Evolutionary conservation across 495 filamentous ascomycete genomes (phyloP).

Genomic region (Lineolata rhizophorae): DNA sequence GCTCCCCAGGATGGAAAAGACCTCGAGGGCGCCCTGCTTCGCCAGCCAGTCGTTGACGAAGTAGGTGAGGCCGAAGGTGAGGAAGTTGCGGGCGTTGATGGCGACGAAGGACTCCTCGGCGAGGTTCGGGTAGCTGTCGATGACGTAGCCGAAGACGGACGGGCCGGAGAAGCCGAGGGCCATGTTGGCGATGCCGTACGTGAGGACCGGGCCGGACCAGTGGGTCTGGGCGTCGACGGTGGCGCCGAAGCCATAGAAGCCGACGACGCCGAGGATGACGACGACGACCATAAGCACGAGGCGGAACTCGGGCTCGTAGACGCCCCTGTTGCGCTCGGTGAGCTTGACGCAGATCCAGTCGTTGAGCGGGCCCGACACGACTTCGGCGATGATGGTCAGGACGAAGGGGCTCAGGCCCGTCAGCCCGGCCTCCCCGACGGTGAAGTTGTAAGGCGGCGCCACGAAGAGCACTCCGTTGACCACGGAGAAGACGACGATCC

Average conservation of each 20-base stretch:
- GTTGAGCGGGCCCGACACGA: constrained; percentile 27
- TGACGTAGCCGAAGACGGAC: constrained; percentile 30
- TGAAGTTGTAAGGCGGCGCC: constrained; percentile 29
- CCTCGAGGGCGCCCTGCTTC: constrained; percentile 22
- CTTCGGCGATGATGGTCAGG: constrained; percentile 25
- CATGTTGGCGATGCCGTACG: constrained; percentile 31
- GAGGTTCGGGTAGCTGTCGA: constrained; percentile 27
- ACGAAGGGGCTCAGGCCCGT: constrained; percentile 28
- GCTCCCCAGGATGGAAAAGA: constrained; percentile 28
- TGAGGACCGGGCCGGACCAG: constrained; percentile 29
- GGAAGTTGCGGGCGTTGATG: constrained; percentile 29
- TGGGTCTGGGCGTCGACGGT: constrained; percentile 32
- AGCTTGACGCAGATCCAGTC: constrained; percentile 26
- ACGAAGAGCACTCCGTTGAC: constrained; percentile 29
- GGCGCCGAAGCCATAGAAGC: constrained; percentile 38
- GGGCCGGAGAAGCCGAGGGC: constrained; percentile 27
- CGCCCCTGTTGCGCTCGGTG: constrained; percentile 24
- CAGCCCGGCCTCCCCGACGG: constrained; percentile 24
- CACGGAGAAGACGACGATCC: constrained; percentile 32
- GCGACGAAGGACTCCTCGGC: constrained; percentile 34
- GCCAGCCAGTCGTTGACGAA: constrained; percentile 30
- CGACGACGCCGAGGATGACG: constrained; percentile 22
- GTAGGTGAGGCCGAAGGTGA: constrained; percentile 31
- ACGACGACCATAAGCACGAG: constrained; percentile 26
- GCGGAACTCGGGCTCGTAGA: constrained; percentile 34